Evolutionary conservation across 495 filamentous ascomycete genomes (phyloP).

Genomic region (Penicillium argentinense): DNA sequence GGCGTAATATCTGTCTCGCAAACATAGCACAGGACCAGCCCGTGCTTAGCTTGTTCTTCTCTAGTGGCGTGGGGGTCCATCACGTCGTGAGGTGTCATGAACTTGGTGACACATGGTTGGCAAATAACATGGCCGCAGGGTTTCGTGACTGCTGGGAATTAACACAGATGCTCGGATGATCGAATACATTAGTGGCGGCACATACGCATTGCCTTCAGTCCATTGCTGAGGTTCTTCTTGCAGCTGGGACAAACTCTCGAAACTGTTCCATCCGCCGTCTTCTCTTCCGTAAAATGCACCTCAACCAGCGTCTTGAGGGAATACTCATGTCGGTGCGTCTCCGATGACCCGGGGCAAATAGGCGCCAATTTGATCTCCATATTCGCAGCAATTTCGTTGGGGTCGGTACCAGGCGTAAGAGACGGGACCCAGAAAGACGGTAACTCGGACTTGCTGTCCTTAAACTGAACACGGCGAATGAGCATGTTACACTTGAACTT

Average conservation of each 20-base stretch:
- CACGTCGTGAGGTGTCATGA: constrained; percentile 66
- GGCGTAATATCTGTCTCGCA: constrained; percentile 74
- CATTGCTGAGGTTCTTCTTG: constrained; percentile 79
- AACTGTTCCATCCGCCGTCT: constrained; percentile 47
- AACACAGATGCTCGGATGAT: no score
- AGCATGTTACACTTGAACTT: no score
- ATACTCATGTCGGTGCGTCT: constrained; percentile 70
- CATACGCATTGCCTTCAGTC: constrained; percentile 73
- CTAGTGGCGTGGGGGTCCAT: constrained; percentile 66
- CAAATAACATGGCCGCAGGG: constrained; percentile 95
- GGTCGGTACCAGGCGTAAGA: constrained; percentile 65
- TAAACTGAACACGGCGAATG: constrained; percentile 21
- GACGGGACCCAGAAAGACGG: constrained; percentile 95
- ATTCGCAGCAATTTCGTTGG: constrained; percentile 45
- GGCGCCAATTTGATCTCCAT: constrained; percentile 71
- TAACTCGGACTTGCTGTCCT: constrained; percentile 67
- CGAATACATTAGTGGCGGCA: no score
- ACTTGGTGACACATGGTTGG: constrained; percentile 82
- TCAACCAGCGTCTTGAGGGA: constrained; percentile 79
- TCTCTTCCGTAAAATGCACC: constrained; percentile 78
- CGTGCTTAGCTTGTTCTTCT: constrained; percentile 48
- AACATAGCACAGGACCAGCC: constrained; percentile 73
- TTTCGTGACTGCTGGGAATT: constrained; percentile 70
- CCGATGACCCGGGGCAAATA: constrained; percentile 74
- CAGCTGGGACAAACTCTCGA: constrained; percentile 82